A percentile compares a stretch with the other conserved stretches of the same genome.
Conservation (phyloP, 257 asterid genomes). For the Solanum sitiens region DNA sequence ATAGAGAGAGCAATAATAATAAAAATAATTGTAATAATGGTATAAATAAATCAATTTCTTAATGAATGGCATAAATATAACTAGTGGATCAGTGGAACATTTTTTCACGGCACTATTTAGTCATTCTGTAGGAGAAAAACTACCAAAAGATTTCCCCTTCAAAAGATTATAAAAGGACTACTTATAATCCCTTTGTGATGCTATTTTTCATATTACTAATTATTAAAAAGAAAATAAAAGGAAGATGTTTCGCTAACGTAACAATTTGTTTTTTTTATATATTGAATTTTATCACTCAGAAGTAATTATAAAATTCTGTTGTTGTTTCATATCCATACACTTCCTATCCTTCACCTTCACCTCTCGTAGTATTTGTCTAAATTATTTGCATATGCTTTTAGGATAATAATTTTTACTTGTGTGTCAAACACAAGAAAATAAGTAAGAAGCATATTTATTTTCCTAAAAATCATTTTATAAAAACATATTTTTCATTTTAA, state of each 20-base stretch:
- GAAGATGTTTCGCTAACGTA: neutral
- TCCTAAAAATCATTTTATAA: too few relatives aligned
- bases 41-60: too few relatives aligned
- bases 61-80: neutral
- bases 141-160: neutral
- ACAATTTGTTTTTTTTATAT: neutral
- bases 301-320: neutral
- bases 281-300: neutral
- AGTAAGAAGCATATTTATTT: too few relatives aligned
- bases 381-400: too few relatives aligned
- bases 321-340: too few relatives aligned
- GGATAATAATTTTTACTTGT: too few relatives aligned
- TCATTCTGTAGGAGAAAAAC: neutral
- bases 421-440: too few relatives aligned
- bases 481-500: too few relatives aligned
- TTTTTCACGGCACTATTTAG: neutral
- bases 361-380: too few relatives aligned
- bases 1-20: too few relatives aligned
- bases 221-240: neutral
- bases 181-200: neutral
- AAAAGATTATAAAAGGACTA: neutral
- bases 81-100: neutral
- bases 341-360: too few relatives aligned
- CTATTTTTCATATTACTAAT: neutral
- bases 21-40: too few relatives aligned